Conservation (phyloP, 495 filamentous ascomycete species). For the Niebla homalea region DNA sequence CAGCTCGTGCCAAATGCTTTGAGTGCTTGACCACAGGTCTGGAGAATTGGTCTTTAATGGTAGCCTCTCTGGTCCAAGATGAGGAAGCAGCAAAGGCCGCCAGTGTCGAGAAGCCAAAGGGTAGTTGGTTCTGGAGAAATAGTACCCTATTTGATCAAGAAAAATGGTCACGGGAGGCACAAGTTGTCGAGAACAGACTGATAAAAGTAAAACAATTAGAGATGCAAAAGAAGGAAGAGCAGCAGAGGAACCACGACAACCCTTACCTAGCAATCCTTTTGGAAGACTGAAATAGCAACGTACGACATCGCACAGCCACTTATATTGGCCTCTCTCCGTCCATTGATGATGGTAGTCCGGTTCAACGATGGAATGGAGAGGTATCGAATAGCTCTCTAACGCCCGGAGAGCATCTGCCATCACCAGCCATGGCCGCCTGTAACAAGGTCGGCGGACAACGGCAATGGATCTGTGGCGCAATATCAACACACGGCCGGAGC, state of each 20-base stretch:
- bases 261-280: neutral
- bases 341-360: too few species aligned
- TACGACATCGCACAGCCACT: too few species aligned
- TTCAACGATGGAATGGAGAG: too few species aligned
- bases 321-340: too few species aligned
- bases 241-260: neutral
- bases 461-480: too few species aligned
- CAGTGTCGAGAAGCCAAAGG: conserved; percentile 25
- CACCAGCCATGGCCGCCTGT: too few species aligned
- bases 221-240: neutral
- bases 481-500: too few species aligned
- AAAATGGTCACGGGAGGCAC: conserved; percentile 12
- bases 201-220: conserved; percentile 8
- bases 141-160: conserved; percentile 3
- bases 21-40: conserved; percentile 59
- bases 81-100: conserved; percentile 30
- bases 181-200: conserved; percentile 11
- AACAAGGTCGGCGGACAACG: too few species aligned
- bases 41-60: conserved; percentile 68
- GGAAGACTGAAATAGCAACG: neutral
- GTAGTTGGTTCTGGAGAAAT: conserved; percentile 37
- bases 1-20: conserved; percentile 43
- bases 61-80: conserved; percentile 41
- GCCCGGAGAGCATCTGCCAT: too few species aligned
- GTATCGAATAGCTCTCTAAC: too few species aligned